Conservation (phyloP, 1,284 basidiomycete genomes). For the Puccinia novopanici region DNA sequence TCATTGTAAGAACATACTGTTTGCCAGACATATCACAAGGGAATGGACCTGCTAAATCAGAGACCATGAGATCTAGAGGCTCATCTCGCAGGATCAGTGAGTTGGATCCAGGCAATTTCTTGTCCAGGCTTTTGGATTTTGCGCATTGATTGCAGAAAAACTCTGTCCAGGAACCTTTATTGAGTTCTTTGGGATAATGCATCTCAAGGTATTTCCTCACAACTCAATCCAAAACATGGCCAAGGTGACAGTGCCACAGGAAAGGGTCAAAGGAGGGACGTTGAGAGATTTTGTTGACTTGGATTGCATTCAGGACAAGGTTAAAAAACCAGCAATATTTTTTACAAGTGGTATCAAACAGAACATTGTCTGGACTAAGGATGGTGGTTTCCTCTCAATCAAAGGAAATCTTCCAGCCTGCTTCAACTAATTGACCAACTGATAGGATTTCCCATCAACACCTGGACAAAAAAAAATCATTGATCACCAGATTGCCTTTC, state of each 20-base stretch:
- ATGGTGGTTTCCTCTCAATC: too few relatives aligned
- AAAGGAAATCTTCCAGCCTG: too few relatives aligned
- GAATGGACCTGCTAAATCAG: background rate
- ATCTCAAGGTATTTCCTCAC: background rate
- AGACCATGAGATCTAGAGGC: background rate
- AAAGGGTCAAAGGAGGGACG: background rate
- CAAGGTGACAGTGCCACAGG: constrained; percentile 4
- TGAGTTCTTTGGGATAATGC: background rate
- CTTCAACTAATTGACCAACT: too few relatives aligned
- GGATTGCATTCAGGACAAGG: background rate
- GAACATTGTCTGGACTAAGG: background rate
- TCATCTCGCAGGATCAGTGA: background rate
- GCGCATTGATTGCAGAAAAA: constrained; percentile 17
- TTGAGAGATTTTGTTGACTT: constrained; percentile 2
- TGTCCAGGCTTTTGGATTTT: background rate
- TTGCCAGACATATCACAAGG: background rate
- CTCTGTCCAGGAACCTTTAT: background rate
- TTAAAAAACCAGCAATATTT: constrained; percentile 4
- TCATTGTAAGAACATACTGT: background rate
- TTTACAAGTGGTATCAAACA: background rate
- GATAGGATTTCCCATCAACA: too few relatives aligned
- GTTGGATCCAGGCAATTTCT: background rate
- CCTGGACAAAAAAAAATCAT: too few relatives aligned
- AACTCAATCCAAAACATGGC: background rate
- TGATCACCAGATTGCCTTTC: too few relatives aligned